phyloP scores from a whole-genome alignment of 169 alveolate genomes.

The Plasmodium sp. region DNA sequence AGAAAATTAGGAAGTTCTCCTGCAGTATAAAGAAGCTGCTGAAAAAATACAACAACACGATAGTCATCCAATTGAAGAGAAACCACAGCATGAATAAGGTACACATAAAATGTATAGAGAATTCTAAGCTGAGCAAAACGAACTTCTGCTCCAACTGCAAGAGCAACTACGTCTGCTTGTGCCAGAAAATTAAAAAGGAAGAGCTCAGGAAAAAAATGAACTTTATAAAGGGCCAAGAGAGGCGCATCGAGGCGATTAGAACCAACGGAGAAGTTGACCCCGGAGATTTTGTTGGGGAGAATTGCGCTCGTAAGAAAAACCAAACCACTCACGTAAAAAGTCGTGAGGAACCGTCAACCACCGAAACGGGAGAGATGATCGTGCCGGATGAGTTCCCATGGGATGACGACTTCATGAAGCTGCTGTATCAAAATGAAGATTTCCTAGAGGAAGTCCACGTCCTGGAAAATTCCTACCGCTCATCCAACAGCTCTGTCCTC shows the following conservation, averaged over 20 bases:
- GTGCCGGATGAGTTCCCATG: not conserved
- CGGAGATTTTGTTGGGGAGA: not conserved
- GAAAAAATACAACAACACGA: constrained; percentile 36
- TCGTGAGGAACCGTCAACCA: not conserved
- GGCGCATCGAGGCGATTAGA: not conserved
- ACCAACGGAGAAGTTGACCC: not conserved
- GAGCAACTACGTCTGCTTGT: constrained; percentile 44
- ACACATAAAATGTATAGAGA: constrained; percentile 57
- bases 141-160: constrained; percentile 39
- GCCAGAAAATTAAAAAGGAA: constrained; percentile 27
- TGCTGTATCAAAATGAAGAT: not conserved
- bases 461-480: constrained; percentile 35
- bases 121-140: constrained; percentile 8
- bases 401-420: not conserved
- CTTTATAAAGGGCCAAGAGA: constrained; percentile 6
- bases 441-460: constrained; percentile 2
- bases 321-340: not conserved
- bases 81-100: constrained; percentile 47
- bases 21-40: constrained; percentile 52
- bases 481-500: constrained; percentile 48
- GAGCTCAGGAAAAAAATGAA: constrained; percentile 36
- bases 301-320: not conserved
- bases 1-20: constrained; percentile 38
- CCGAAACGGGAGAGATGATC: not conserved
- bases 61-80: constrained; percentile 54